These are phyloP conservation scores for Rhizomucor miehei DNA, from an alignment of 371 early-diverging fungal genomes.

Conservation along the genomic window DNA sequence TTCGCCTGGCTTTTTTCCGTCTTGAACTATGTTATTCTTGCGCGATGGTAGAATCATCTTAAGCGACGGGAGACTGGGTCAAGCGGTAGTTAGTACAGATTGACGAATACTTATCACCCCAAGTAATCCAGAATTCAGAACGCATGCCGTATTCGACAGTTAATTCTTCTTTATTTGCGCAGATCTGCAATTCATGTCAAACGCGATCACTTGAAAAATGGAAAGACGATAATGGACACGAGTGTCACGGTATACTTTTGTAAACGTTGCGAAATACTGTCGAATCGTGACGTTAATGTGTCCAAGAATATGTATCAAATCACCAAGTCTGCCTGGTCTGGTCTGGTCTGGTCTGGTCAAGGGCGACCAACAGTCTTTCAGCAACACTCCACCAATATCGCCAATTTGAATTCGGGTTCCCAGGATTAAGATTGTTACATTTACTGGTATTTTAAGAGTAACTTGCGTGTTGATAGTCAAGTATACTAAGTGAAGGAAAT, in stretches of 20 bases:
- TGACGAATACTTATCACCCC: neutral
- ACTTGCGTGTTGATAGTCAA: too few species aligned
- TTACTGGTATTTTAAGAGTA: too few species aligned
- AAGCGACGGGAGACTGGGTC: too few species aligned
- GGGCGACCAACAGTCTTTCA: neutral
- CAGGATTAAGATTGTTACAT: too few species aligned
- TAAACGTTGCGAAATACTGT: neutral
- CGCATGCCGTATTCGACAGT: neutral
- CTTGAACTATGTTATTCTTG: neutral
- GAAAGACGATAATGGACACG: neutral
- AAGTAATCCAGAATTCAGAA: neutral
- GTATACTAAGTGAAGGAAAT: too few species aligned
- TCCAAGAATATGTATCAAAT: neutral
- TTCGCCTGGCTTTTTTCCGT: neutral
- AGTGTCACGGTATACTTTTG: neutral
- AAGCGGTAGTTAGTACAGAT: too few species aligned
- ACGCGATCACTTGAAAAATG: neutral
- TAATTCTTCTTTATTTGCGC: neutral
- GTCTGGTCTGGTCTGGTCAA: too few species aligned
- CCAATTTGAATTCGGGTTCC: too few species aligned
- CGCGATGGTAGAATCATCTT: too few species aligned
- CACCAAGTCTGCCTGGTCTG: neutral
- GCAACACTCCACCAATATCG: too few species aligned
- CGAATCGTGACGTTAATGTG: neutral
- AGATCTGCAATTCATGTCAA: neutral